Base-by-base conservation (phyloP, 2,329 filamentous ascomycete species). In the Penicillium oxalicum region DNA sequence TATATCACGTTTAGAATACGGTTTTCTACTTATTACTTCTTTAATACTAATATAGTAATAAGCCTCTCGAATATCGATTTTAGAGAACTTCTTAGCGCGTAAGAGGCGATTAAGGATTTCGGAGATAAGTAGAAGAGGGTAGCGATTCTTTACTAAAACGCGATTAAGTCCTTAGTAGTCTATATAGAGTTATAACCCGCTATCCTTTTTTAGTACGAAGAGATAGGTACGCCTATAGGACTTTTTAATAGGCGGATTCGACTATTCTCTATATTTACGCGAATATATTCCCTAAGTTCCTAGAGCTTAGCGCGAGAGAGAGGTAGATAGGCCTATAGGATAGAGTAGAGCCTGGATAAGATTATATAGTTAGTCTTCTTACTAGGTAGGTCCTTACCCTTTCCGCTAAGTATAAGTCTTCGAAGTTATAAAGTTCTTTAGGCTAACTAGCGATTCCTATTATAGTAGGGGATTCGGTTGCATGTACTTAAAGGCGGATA, bases 61-160 rank as follows among this genome's bases (percentile, higher is more conserved):
- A 32, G 29, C 29, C 1, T 32, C 29, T 32, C 29, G 29, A 5
- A 32, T 11, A 5, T 32, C 29, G 29, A 32, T 32, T 1, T 32
- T 32, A 32, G 29, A 5, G 29, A 32, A 32, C 29, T 32, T 32
- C 4, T 32, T 32, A 3, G 4, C 29, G 29, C 29, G 29, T 32
- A 5, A 32, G 4, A 44, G 13, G 18, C 34, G 24, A 18, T 45
- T 12, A 1, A 45, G 34, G n/a, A 45, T 45, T 9, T 45, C 24
- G 3, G 12, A 45, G 18, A 45, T 45, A 36, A 36, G 6, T n/a
- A 9, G 34, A 6, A 36, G 34, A n/a, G 13, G 34, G 11, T 46
- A 46, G 2, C 13, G 8, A 40, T 46, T 46, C 13, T 46, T 46
- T 32, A 46, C 36, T 27, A 25, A 40, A 33, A 46, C 36, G 8